Evolutionary conservation across 768 basidiomycete genomes (phyloP), one percentile per base, ranked within the genome.

Genomic region (Tricholoma flavovirens): DNA sequence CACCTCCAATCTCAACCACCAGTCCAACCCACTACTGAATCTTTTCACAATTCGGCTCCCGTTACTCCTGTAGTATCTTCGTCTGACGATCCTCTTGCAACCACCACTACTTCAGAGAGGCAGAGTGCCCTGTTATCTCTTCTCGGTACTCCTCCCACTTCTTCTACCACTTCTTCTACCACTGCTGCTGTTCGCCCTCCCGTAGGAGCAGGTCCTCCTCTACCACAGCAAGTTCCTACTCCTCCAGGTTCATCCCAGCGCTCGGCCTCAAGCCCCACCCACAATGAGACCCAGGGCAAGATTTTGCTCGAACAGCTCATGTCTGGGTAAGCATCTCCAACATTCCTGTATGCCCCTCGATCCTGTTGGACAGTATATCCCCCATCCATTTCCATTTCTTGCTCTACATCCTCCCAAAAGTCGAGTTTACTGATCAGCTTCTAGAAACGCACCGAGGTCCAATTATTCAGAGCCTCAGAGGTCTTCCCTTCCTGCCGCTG

Each of bases 231-330:
- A 65, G 74, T 86, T 40, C 86, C 87, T 11, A 85, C 86, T 0
- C 87, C 87, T 10, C 88, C 88, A 22, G 78, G 80, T 1, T 81
- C 83, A 10, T 78, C 80, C 15, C 76, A 79, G 59, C 71, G 83
- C 64, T 75, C 84, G 12, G 77, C 76, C 53, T 74, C 82, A n/a
- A 61, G 59, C 33, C 79, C 83, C 4, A 73, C 80, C 11, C 81
- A 78, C 56, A 82, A 78, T 62, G 86, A 89, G 59, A 70, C 81
- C 0, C 87, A 88, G 66, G 84, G 86, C 56, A 89, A 90, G 72
- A 75, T 84, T 58, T 68, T 92, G 61, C 71, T 93, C 58, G 90
- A 93, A 61, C 87, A 90, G 66, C 74, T 93, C 57, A 88, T 93
- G 84, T 77, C 83, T 55, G 86, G 87, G 90, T 92, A 67, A 72